A percentile compares a stretch with the other conserved stretches of the same genome.
Conservation (phyloP, 78 protist species). For the Thecamonas trahens region DNA sequence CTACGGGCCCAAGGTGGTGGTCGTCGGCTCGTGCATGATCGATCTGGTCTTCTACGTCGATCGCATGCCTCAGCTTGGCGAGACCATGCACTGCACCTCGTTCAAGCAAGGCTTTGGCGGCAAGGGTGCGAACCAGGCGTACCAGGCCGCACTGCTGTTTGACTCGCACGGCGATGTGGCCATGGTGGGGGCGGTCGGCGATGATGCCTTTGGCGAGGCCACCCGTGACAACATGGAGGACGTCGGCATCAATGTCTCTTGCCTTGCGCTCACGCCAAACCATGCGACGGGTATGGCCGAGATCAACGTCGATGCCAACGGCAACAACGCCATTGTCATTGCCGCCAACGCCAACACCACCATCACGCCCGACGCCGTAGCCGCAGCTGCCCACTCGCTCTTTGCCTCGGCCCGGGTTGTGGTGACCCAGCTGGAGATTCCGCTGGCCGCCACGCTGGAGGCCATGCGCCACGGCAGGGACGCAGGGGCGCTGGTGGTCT, state of each 20-base stretch:
- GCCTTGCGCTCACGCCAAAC: not conserved
- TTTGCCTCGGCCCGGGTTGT: not conserved
- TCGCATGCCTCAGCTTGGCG: conserved; percentile 24
- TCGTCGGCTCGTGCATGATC: conserved; percentile 1
- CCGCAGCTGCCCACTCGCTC: not conserved
- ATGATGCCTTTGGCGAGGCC: conserved; percentile 13
- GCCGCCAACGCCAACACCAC: conserved; percentile 7
- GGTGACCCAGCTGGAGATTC: conserved; percentile 24
- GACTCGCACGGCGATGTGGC: not conserved
- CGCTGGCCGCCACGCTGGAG: conserved; percentile 1
- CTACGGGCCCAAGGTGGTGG: too few species aligned
- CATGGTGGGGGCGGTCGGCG: conserved; percentile 25
- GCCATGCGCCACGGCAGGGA: conserved; percentile 3
- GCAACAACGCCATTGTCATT: conserved; percentile 27
- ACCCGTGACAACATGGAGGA: not conserved
- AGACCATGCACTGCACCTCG: conserved; percentile 9
- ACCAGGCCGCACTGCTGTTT: conserved; percentile 8
- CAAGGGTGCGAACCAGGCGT: conserved; percentile 48
- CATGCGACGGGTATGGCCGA: conserved; percentile 28
- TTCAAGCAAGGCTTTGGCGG: conserved; percentile 35
- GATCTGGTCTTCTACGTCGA: conserved; percentile 17
- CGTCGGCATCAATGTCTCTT: not conserved
- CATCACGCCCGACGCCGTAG: not conserved
- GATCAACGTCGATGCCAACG: conserved; percentile 14
- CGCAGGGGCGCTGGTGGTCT: not conserved